phyloP scores from a whole-genome alignment of 768 basidiomycete genomes.

The Pisolithus tinctorius region DNA sequence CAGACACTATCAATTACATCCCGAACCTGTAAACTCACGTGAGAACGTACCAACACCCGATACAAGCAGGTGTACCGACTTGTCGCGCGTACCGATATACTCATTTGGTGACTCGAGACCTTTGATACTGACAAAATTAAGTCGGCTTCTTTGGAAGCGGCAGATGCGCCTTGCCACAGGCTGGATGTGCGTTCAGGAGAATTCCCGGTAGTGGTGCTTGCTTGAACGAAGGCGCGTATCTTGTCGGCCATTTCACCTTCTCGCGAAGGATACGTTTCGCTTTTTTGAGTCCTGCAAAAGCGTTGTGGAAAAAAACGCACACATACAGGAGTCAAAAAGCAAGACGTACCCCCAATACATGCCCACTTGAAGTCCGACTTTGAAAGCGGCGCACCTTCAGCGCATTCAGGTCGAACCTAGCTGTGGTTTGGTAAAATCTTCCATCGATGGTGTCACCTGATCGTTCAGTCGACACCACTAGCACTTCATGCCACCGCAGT shows the following conservation, averaged over 20 bases:
- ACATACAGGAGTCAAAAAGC: neutral
- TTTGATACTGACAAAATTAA: conserved; percentile 97
- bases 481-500: neutral
- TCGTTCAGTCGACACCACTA: neutral
- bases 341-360: conserved; percentile 80
- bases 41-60: neutral
- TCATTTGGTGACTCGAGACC: conserved; percentile 97
- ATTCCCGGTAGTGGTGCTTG: conserved; percentile 89
- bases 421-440: conserved; percentile 79
- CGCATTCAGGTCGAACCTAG: conserved; percentile 81
- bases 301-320: neutral
- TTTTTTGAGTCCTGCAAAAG: conserved; percentile 59
- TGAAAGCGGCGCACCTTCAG: conserved; percentile 78
- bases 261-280: conserved; percentile 77
- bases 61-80: conserved; percentile 54
- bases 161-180: conserved; percentile 99
- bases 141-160: conserved; percentile 93
- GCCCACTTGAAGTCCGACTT: conserved; percentile 84
- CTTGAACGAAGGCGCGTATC: conserved; percentile 89
- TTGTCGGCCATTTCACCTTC: conserved; percentile 98
- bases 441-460: conserved; percentile 33
- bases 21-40: conserved; percentile 52
- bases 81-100: conserved; percentile 97
- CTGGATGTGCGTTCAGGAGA: conserved; percentile 90
- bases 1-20: conserved; percentile 92